Evolutionary conservation across 1,284 basidiomycete species (phyloP).

Genomic region (Kalmanozyma brasiliensis): DNA sequence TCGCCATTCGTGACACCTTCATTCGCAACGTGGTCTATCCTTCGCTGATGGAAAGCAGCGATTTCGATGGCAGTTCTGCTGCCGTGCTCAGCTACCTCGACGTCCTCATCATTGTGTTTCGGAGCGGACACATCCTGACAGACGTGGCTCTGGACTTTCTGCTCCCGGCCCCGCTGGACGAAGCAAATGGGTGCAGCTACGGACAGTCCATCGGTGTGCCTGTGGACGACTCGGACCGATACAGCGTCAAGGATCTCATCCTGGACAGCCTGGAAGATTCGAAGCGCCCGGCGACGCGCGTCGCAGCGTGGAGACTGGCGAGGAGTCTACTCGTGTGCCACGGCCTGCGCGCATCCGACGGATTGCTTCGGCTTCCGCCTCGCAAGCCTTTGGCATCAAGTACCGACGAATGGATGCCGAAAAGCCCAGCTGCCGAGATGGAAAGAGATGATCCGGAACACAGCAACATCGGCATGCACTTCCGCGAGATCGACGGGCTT

Average conservation of each 20-base stretch:
- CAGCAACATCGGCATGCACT: conserved; percentile 28
- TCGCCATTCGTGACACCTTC: conserved; percentile 83
- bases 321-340: conserved; percentile 48
- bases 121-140: conserved; percentile 51
- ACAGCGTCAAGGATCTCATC: conserved; percentile 57
- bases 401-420: conserved; percentile 16
- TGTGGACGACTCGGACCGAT: conserved; percentile 34
- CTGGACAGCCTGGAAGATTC: conserved; percentile 37
- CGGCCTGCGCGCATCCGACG: conserved; percentile 42
- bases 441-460: not conserved
- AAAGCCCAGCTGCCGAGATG: not conserved
- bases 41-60: conserved; percentile 91
- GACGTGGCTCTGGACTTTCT: conserved; percentile 56
- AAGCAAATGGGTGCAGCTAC: not conserved
- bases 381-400: conserved; percentile 5
- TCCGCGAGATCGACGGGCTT: conserved; percentile 39
- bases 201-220: conserved; percentile 24
- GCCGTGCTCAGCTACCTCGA: conserved; percentile 98
- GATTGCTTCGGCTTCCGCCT: conserved; percentile 28
- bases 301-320: conserved; percentile 52
- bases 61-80: conserved; percentile 88
- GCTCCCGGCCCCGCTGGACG: conserved; percentile 9
- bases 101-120: conserved; percentile 53
- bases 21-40: conserved; percentile 93
- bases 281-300: conserved; percentile 29